phyloP scores from a whole-genome alignment of 805 yeast genomes.

The Candida boleticola region DNA sequence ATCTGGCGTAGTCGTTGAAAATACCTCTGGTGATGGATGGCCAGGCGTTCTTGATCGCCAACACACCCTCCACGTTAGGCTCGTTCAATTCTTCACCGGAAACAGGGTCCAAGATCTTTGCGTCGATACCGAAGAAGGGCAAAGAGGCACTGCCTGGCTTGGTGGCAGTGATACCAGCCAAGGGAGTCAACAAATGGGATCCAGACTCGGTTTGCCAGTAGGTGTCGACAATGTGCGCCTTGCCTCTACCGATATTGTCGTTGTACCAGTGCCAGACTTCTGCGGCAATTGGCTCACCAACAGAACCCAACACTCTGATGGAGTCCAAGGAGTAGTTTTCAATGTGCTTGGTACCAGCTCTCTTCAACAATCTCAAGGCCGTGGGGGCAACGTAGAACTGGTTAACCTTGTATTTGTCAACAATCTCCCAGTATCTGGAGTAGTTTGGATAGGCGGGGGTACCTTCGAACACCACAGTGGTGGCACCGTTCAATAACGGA shows the following conservation, averaged over 20 bases:
- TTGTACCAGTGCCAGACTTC: conserved; percentile 99
- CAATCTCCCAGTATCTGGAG: conserved; percentile 95
- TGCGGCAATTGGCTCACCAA: conserved; percentile 97
- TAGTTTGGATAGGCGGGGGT: conserved; percentile 96
- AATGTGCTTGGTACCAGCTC: conserved; percentile 86
- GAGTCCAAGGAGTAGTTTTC: conserved; percentile 77
- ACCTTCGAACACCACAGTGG: conserved; percentile 92
- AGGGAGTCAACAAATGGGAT: conserved; percentile 88
- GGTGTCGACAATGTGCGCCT: conserved; percentile 91
- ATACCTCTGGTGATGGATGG: conserved; percentile 99
- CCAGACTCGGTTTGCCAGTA: conserved; percentile 99
- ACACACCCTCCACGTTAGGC: conserved; percentile 93
- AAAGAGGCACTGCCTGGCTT: conserved; percentile 97
- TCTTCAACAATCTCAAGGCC: conserved; percentile 83
- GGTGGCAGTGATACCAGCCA: conserved; percentile 92
- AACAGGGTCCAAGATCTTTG: conserved; percentile 90
- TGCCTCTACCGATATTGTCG: conserved; percentile 83
- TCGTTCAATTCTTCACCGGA: conserved; percentile 81
- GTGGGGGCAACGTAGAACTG: conserved; percentile 99
- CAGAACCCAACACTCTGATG: conserved; percentile 92
- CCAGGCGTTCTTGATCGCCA: conserved; percentile 89
- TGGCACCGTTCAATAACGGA: conserved; percentile 81
- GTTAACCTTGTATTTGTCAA: conserved; percentile 86
- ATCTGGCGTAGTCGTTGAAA: conserved; percentile 83
- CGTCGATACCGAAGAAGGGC: conserved; percentile 94